A percentile compares a stretch with the other conserved stretches of the same genome.
Conservation (phyloP, 2,329 filamentous ascomycete species). For the Epichloe elymi region DNA sequence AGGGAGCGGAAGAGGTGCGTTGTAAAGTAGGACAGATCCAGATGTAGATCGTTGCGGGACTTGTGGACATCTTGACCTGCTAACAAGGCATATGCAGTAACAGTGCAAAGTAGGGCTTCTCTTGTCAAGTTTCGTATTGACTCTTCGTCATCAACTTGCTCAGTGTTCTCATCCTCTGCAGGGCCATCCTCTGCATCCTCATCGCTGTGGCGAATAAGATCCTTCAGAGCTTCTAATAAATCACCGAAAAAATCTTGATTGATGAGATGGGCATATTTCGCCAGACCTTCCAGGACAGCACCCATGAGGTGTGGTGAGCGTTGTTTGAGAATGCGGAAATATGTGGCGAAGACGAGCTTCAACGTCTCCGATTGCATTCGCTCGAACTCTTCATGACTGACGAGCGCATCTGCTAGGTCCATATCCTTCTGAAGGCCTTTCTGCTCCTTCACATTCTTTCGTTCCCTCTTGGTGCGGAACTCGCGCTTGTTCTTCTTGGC, state of each 20-base stretch:
- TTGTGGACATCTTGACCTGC: slow-evolving; percentile 87
- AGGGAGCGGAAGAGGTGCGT: slow-evolving; percentile 84
- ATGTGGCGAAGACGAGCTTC: slow-evolving; percentile 88
- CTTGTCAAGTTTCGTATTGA: slow-evolving; percentile 61
- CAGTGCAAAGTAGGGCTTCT: slow-evolving; percentile 84
- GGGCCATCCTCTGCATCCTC: slow-evolving; percentile 35
- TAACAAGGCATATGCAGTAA: slow-evolving; percentile 91
- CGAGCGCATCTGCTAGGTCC: slow-evolving; percentile 78
- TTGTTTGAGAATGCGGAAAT: slow-evolving; percentile 86
- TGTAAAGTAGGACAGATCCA: slow-evolving; percentile 92
- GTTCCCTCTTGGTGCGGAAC: slow-evolving; percentile 77
- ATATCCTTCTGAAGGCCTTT: slow-evolving; percentile 88
- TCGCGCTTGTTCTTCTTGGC: slow-evolving; percentile 60
- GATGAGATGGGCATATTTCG: slow-evolving; percentile 90
- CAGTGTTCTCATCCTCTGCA: slow-evolving; percentile 25
- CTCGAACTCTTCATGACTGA: slow-evolving; percentile 85
- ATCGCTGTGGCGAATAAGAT: slow-evolving; percentile 70
- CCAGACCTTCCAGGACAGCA: slow-evolving; percentile 87
- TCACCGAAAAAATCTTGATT: slow-evolving; percentile 99
- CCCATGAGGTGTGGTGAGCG: slow-evolving; percentile 79
- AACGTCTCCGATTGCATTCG: slow-evolving; percentile 90
- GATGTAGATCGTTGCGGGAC: slow-evolving; percentile 64
- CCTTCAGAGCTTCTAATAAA: slow-evolving; percentile 83
- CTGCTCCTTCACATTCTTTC: slow-evolving; percentile 73
- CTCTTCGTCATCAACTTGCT: slow-evolving; percentile 29